phyloP scores from a whole-genome alignment of 345 rosid genomes.

The Bruguiera gymnorhiza region DNA sequence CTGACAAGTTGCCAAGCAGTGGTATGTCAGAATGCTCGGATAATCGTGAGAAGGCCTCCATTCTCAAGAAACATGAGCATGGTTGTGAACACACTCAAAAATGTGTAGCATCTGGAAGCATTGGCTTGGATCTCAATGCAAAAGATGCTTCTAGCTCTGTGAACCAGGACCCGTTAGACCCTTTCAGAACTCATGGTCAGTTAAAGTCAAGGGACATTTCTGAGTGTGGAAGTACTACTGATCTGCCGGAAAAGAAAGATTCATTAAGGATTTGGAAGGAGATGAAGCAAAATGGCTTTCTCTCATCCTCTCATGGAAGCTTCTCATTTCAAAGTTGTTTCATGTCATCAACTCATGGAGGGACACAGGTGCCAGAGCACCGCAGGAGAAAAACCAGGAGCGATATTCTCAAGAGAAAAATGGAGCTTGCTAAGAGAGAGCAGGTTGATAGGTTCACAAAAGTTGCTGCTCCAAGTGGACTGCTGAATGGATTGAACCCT shows the following conservation, averaged over 20 bases:
- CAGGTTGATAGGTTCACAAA: slow-evolving; percentile 73
- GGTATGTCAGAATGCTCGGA: slow-evolving; percentile 22
- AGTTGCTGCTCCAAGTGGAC: slow-evolving; percentile 91
- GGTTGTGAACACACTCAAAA: slow-evolving; percentile 19
- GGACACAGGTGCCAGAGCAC: slow-evolving; percentile 61
- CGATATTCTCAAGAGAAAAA: slow-evolving; percentile 53
- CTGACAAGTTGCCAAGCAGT: slow-evolving; percentile 8
- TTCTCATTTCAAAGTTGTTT: slow-evolving; percentile 38
- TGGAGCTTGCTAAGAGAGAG: slow-evolving; percentile 70
- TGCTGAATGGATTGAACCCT: slow-evolving; percentile 78
- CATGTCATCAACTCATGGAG: slow-evolving; percentile 48
- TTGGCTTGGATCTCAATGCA: slow-evolving; percentile 50
- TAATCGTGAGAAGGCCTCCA: slow-evolving; percentile 19
- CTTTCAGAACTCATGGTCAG: slow-evolving; percentile 28
- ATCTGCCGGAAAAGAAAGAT: slow-evolving; percentile 49
- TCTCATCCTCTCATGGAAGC: slow-evolving; percentile 70
- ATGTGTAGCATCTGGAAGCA: slow-evolving; percentile 28
- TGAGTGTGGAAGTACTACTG: slow-evolving; percentile 71
- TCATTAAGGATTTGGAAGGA: slow-evolving; percentile 68
- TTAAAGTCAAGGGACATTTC: slow-evolving; percentile 44
- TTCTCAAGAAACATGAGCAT: slow-evolving; percentile 21
- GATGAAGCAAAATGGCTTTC: slow-evolving; percentile 88
- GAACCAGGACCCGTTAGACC: slow-evolving; percentile 35
- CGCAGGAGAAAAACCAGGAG: slow-evolving; percentile 57
- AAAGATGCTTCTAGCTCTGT: slow-evolving; percentile 53